phyloP scores from a whole-genome alignment of 2,329 filamentous ascomycete genomes.

The Nemania sp. region DNA sequence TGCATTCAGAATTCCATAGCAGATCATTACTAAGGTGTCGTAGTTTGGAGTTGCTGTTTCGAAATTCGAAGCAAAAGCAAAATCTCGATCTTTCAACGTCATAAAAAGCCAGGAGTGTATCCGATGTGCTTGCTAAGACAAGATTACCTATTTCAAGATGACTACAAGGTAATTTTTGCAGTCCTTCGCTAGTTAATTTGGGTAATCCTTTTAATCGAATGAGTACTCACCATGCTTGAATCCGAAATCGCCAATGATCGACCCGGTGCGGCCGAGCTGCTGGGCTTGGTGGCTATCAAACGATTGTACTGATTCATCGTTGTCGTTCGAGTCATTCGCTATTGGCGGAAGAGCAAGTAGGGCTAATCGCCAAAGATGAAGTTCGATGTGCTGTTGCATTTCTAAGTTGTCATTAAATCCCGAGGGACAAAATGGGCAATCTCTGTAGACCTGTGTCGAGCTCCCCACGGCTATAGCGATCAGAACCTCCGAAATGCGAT shows the following conservation, averaged over 20 bases:
- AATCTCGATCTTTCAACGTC: background rate
- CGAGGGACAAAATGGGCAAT: background rate
- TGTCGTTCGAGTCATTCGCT: background rate
- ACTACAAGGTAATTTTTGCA: background rate
- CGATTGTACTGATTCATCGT: background rate
- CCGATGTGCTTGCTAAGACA: background rate
- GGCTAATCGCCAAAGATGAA: background rate
- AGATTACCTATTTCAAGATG: background rate
- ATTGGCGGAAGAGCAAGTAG: background rate
- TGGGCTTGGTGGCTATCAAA: background rate
- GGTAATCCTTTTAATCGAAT: background rate
- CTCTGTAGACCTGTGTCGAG: background rate
- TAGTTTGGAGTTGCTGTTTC: background rate
- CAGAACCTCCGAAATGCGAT: background rate
- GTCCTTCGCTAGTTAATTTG: background rate
- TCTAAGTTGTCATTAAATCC: background rate
- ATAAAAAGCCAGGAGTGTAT: background rate
- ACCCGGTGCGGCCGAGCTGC: background rate
- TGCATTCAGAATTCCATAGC: background rate
- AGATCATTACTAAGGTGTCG: background rate
- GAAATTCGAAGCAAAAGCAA: background rate
- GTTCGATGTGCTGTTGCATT: slow-evolving; percentile 1
- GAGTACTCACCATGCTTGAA: background rate
- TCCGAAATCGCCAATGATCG: background rate
- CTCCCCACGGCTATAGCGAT: background rate